Evolutionary conservation across 1,284 basidiomycete genomes (phyloP), one percentile per base, ranked within the genome.

Genomic region (Ceratobasidium papillatum): DNA sequence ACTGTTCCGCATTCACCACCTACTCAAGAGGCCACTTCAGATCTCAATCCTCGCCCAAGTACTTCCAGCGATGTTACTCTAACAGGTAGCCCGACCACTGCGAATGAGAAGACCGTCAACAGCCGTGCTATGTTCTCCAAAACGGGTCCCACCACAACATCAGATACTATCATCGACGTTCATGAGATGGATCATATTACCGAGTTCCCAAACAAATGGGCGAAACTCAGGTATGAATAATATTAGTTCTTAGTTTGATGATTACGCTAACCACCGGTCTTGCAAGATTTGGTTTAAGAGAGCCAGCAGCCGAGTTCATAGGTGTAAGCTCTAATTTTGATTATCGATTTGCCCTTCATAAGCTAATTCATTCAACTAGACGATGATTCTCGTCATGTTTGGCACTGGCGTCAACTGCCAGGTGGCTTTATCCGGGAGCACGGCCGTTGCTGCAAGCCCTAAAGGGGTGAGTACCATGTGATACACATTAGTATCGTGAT

Each of bases 221-320:
- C 69, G 11, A 72, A 45, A 62, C 61, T 72, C 11, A 61, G 69
- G 69, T 72, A 19, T 22, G 38, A 14, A 41, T 32, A 30, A n/a
- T 47, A 41, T n/a, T n/a, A 3, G n/a, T 14, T 27, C 25, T 25
- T 41, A 2, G 27, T 45, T 11, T 34, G 56, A 14, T 52, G 38
- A 17, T n/a, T 17, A 17, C 5, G 25, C 9, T 56, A 17, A 25
- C 32, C 34, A 59, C 17, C 5, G 3, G 7, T 9, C 2, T 17
- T 22, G 5, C 3, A 38, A 59, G 56, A 30, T 14, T 22, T 19
- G 38, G 38, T 25, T 78, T 91, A 54, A 85, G 88, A 75, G 90
- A 92, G 80, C 87, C 89, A 22, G 85, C 85, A 45, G 91, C 90
- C 3, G 91, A 93, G 80, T 91, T 91, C 78, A 80, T 91, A 58